These are phyloP conservation scores for Cymbidium sinense DNA, from an alignment of 106 monocot species.

Conservation along the genomic window DNA sequence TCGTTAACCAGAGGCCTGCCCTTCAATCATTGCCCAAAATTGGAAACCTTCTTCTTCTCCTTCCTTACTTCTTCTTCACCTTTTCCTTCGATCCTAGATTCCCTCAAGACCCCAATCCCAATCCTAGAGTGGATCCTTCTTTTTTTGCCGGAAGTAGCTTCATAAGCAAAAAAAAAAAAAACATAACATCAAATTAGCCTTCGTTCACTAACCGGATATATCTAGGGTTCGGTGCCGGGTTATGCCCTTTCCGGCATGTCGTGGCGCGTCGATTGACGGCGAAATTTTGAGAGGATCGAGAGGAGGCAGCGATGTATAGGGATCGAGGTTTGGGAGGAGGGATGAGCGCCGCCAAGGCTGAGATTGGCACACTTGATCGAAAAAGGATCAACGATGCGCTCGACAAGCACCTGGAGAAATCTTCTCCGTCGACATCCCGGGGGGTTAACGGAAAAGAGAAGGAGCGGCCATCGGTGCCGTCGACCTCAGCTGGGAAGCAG, in stretches of 20 bases:
- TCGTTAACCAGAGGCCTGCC: too few species aligned
- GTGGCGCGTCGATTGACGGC: neutral
- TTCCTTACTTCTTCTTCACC: neutral
- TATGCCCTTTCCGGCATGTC: neutral
- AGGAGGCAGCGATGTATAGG: conserved; percentile 26
- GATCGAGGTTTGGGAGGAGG: conserved; percentile 35
- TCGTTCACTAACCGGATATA: neutral
- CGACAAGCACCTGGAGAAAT: conserved; percentile 64
- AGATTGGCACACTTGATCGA: conserved; percentile 32
- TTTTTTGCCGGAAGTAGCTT: neutral
- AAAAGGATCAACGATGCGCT: conserved; percentile 60
- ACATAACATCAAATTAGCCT: neutral
- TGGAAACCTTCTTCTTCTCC: neutral
- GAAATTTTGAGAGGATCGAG: neutral
- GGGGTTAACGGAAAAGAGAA: conserved; percentile 36
- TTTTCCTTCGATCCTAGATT: neutral
- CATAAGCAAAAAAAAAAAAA: neutral
- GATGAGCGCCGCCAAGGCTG: conserved; percentile 30
- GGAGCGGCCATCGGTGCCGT: conserved; percentile 17
- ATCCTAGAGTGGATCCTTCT: neutral
- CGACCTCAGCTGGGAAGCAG: conserved; percentile 7
- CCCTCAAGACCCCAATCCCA: neutral
- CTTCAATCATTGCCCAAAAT: neutral
- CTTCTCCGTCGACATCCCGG: conserved; percentile 47
- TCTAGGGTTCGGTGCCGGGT: conserved; percentile 4